A percentile compares a stretch with the other conserved stretches of the same genome.
Conservation (phyloP, 2,329 filamentous ascomycete species). For the Blastomyces parvus region DNA sequence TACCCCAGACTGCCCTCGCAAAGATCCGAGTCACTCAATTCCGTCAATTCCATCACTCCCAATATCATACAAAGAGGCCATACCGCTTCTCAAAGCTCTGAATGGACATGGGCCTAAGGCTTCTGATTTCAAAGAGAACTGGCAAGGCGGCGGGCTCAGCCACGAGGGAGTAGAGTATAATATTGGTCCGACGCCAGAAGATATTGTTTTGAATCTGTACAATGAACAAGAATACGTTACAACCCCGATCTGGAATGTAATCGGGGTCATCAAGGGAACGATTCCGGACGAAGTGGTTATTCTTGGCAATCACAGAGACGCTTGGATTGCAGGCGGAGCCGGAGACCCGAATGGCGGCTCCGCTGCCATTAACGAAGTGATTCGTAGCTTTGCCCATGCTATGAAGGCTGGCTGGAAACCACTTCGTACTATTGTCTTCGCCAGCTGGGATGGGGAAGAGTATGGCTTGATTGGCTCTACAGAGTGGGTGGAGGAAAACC, state of each 20-base stretch:
- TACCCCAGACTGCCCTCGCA: conserved; percentile 73
- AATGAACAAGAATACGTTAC: conserved; percentile 76
- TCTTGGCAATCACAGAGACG: conserved; percentile 85
- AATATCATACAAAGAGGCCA: conserved; percentile 75
- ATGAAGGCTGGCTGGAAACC: conserved; percentile 70
- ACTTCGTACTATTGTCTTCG: conserved; percentile 81
- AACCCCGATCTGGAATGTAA: conserved; percentile 81
- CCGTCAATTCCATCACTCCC: conserved; percentile 85
- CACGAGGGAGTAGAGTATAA: conserved; percentile 78
- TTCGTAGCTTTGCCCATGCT: conserved; percentile 64
- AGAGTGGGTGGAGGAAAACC: conserved; percentile 85
- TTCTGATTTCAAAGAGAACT: conserved; percentile 60
- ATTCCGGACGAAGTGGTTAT: conserved; percentile 78
- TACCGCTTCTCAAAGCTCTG: conserved; percentile 79
- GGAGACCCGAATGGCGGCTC: conserved; percentile 77
- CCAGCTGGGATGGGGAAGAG: conserved; percentile 75
- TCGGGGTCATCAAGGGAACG: conserved; percentile 82
- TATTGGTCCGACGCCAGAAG: conserved; percentile 68
- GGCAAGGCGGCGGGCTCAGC: conserved; percentile 64
- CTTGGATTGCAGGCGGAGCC: conserved; percentile 79
- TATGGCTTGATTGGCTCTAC: conserved; percentile 80
- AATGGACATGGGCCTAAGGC: conserved; percentile 80
- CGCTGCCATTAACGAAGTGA: conserved; percentile 67
- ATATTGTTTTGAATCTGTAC: conserved; percentile 59
- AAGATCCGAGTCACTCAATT: conserved; percentile 58